Percentiles rank a stretch among this genome's conserved stretches.
These are phyloP conservation scores for Phytophthora quininea DNA, from an alignment of 352 stramenopile genomes.

Conservation along the genomic window DNA sequence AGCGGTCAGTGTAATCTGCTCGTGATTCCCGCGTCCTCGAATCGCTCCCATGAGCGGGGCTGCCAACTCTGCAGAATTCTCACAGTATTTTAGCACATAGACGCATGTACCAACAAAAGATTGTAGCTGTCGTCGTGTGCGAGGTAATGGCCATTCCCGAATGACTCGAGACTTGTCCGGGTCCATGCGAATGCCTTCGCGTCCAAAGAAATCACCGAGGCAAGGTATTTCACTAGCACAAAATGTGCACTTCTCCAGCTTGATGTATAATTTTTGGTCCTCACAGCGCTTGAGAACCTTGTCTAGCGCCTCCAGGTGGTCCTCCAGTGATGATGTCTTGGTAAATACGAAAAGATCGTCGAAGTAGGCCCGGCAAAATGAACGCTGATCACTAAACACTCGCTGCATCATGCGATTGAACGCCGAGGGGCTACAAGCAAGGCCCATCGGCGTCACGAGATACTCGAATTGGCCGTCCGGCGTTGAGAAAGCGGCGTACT, in stretches of 20 bases:
- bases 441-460: conserved; percentile 15
- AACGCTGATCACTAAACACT: conserved; percentile 15
- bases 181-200: conserved; percentile 25
- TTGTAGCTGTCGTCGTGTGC: conserved; percentile 4
- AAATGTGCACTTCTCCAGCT: conserved; percentile 36
- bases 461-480: background rate
- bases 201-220: conserved; percentile 31
- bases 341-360: conserved; percentile 39
- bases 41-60: conserved; percentile 2
- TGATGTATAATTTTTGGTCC: conserved; percentile 29
- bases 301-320: conserved; percentile 18
- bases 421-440: conserved; percentile 13
- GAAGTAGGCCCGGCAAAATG: conserved; percentile 9
- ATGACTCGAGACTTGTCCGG: conserved; percentile 4
- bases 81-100: conserved; percentile 17
- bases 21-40: background rate
- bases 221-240: conserved; percentile 28
- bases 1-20: no score
- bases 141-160: background rate
- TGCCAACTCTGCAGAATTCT: background rate
- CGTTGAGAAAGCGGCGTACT: background rate
- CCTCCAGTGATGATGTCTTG: conserved; percentile 6
- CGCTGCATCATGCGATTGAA: conserved; percentile 33
- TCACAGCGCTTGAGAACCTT: conserved; percentile 18
- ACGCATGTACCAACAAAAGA: conserved; percentile 8